phyloP scores from a whole-genome alignment of 2,329 filamentous ascomycete genomes.

The Geosmithia flava region DNA sequence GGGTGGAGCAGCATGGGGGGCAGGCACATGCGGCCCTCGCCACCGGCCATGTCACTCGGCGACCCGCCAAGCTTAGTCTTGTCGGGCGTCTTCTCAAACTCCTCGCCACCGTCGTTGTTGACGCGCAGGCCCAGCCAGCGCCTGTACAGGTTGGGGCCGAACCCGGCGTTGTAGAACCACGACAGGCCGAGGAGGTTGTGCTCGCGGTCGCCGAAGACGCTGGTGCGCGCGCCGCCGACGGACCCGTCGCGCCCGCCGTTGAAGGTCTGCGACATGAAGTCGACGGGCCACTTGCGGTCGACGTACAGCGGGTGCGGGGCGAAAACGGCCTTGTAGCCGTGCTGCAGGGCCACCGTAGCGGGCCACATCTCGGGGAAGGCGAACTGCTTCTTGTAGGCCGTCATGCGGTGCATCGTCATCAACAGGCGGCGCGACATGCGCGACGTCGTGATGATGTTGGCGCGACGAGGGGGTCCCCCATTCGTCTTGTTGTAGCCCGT shows the following conservation, averaged over 20 bases:
- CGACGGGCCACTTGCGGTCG: slow-evolving; percentile 73
- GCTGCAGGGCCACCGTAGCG: slow-evolving; percentile 73
- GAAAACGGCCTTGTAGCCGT: slow-evolving; percentile 86
- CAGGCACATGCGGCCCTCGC: slow-evolving; percentile 80
- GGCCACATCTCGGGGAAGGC: slow-evolving; percentile 98
- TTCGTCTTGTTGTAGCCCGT: slow-evolving; percentile 62
- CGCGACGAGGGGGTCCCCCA: slow-evolving; percentile 56
- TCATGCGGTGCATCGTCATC: slow-evolving; percentile 82
- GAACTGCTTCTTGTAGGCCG: slow-evolving; percentile 69
- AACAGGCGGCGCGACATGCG: slow-evolving; percentile 73
- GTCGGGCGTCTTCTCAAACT: slow-evolving; percentile 54
- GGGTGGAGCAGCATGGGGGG: slow-evolving; percentile 85
- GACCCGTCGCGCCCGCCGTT: slow-evolving; percentile 70
- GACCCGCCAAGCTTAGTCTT: slow-evolving; percentile 33
- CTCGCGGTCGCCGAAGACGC: slow-evolving; percentile 72
- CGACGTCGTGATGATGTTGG: slow-evolving; percentile 79
- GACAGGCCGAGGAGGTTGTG: slow-evolving; percentile 79
- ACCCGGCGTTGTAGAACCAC: slow-evolving; percentile 86
- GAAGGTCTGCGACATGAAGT: slow-evolving; percentile 65
- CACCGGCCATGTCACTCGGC: slow-evolving; percentile 44
- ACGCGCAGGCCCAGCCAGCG: slow-evolving; percentile 78
- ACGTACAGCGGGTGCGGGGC: slow-evolving; percentile 82
- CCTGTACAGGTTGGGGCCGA: slow-evolving; percentile 69
- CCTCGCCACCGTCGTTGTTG: slow-evolving; percentile 66
- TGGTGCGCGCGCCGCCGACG: slow-evolving; percentile 58